Conservation (phyloP, 805 yeast species). For the Wickerhamomyces strasburgensis region DNA sequence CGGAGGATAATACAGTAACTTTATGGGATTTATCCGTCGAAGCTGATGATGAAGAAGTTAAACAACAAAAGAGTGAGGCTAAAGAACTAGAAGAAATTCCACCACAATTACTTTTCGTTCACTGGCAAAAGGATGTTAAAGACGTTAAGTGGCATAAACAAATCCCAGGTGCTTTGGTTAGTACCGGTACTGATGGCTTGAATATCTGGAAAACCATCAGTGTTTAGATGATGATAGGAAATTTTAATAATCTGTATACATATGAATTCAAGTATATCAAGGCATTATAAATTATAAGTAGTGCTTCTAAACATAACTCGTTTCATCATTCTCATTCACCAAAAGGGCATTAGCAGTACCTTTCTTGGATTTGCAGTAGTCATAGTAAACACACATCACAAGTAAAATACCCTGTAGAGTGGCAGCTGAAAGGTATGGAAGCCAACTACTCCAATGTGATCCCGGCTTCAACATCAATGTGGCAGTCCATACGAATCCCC, state of each 20-base stretch:
- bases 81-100: slow-evolving; percentile 86
- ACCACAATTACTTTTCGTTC: slow-evolving; percentile 91
- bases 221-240: no score
- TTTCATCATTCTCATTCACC: neutral
- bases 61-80: slow-evolving; percentile 73
- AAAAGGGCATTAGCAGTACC: slow-evolving; percentile 3
- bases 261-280: no score
- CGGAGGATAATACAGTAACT: slow-evolving; percentile 95
- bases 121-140: slow-evolving; percentile 97
- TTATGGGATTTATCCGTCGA: slow-evolving; percentile 98
- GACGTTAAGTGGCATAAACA: slow-evolving; percentile 98
- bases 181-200: slow-evolving; percentile 94
- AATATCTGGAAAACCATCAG: slow-evolving; percentile 96
- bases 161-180: slow-evolving; percentile 90
- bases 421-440: slow-evolving; percentile 74
- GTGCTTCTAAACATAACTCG: neutral
- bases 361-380: slow-evolving; percentile 6
- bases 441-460: slow-evolving; percentile 83
- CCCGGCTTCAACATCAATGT: slow-evolving; percentile 67
- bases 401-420: slow-evolving; percentile 57
- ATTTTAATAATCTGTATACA: no score
- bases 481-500: slow-evolving; percentile 78
- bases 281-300: no score
- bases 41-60: slow-evolving; percentile 96
- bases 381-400: slow-evolving; percentile 55